Base-by-base conservation (phyloP, 225 moss, liverwort and hornwort species). In the Pseudoscleropodium purum region DNA sequence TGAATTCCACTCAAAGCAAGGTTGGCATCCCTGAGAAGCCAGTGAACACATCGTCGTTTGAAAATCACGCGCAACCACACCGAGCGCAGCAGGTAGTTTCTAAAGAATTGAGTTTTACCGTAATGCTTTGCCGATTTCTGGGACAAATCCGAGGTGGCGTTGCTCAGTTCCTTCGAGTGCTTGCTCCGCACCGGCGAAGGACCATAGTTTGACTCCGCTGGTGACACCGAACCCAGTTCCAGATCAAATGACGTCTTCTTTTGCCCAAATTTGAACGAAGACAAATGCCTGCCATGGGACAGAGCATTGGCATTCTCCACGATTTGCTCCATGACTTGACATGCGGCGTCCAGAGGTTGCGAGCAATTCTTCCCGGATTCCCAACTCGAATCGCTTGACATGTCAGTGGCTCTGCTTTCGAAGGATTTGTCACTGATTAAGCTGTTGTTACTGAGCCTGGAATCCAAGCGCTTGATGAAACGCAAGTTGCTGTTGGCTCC, bases 221-320 rank as follows among this genome's bases (percentile, higher is more conserved):
- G 88, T 43, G 93, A 91, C 84, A 92, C 92, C 33, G 65, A 87
- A 27, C 93, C 90, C 11, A 15, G 81, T 56, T 93, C 94, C 81
- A 91, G 60, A 24, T 90, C 88, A 24, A 73, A 84, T 56, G 85
- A 83, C 27, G 93, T 92, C 87, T 91, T 94, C 88, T 93, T 94
- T n/a, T 94, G 94, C 57, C 94, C 94, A 85, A 94, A 94, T 75
- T 94, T 94, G 91, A 94, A 94, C 15, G 94, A 94, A 16, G 94
- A 94, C 31, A 94, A 57, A 82, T 94, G 90, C 90, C 88, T 89
- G 47, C 92, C 93, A 68, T 93, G 93, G 47, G 93, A 92, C 8
- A 94, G 79, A 21, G 90, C 91, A 79, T 94, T 94, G 34, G 91
- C 93, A 39, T 90, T 91, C 90, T 94, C 94, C 87, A 94, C 91